Base-by-base conservation (phyloP, 305 asterid species). In the Petunia hybrid region DNA sequence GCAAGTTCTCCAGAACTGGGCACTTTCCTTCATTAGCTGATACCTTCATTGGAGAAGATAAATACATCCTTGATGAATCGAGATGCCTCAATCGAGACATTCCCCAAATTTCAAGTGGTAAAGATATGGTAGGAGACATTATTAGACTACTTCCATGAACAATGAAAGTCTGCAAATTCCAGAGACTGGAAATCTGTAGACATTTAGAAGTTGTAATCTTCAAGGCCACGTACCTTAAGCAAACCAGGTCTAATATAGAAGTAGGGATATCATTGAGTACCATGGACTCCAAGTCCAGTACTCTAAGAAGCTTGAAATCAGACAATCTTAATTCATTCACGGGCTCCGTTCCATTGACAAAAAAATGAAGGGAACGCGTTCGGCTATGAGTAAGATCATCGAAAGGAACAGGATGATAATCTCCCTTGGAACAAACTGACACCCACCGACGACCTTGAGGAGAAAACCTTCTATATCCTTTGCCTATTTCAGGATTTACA, bases 141-240 rank as follows among this genome's bases (percentile, higher is more conserved):
- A 6, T 14, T 35, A 40, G 69, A 63, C 13, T 14, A 63, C 40
- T 48, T 48, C 0, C 31, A 7, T 39, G 36, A 22, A 36, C 35
- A 35, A 63, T 41, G 12, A 67, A 73, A 39, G 78, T 73, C 43
- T 73, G 78, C 22, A 35, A 73, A 48, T 38, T 51, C 5, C 3
- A 14, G 35, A 73, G 45, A 1, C 31, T 73, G 31, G 7, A 48
- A 51, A 51, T 31, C 13, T 12, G 5, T 42, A 4, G 35, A 67
- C 14, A 16, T 39, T 5, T 12, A 41, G 40, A 40, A 40, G 69
- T 8, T 1, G 8, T n/a, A 31, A 40, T 31, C 40, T 12, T 31
- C 35, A 41, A 3, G 12, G 53, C 76, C 43, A 51, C 48, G 22
- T 73, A 51, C 6, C 63, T 73, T 38, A 51, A 35, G 7, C 7